Evolutionary conservation across 106 monocot species (phyloP), one percentile per base, ranked within the genome.

Genomic region (Dendrobium huoshanense): DNA sequence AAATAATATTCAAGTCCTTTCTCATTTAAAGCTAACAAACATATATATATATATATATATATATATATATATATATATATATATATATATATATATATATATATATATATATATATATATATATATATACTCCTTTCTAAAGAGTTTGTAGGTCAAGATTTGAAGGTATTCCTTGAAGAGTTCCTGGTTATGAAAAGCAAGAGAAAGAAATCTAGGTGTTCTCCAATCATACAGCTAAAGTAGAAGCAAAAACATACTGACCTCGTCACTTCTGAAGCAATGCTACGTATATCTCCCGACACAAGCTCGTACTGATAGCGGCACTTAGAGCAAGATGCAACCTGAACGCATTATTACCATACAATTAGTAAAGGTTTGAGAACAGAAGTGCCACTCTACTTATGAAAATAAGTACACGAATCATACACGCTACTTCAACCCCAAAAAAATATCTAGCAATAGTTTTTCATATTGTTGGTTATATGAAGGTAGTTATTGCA

Each of bases 231-330:
- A 51, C 13, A 59, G 33, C 27, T 2, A 42, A 55, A 73, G 13
- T 56, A 47, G 7, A 19, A 43, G 73, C 19, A 54, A 4, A 80
- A 58, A 31, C 11, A 56, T 51, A 80, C 94, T 82, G 64, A 98
- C 97, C 97, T 98, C 25, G 92, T 80, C 79, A 89, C 92, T 92
- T 98, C 98, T 33, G 98, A 98, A 27, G 81, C 83, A 77, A 98
- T 98, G 87, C 87, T 95, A 27, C 81, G 67, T 80, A 95, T 88
- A 16, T 92, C 84, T 68, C 98, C 94, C 79, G 98, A 98, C 79
- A 95, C 85, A 88, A 98, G 92, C 81, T 98, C 92, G 72, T 98
- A 98, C 79, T 95, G 92, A 78, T 91, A 98, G 10, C 98, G 89
- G 27, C 98, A 98, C 79, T 95, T 94, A 0, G 92, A 88, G 83